Conservation (phyloP, 345 rosid genomes). For the Pistacia vera region DNA sequence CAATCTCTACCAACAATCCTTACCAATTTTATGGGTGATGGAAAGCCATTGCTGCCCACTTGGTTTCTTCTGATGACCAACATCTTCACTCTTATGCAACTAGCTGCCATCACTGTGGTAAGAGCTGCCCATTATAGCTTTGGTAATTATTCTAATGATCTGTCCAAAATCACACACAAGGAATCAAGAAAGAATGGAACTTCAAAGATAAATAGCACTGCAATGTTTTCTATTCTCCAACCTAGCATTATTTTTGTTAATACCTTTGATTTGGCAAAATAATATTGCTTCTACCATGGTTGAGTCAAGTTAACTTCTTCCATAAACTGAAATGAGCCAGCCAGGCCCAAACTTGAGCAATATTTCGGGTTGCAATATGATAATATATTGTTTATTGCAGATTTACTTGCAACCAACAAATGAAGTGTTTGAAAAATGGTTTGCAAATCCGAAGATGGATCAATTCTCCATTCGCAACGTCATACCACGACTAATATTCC, state of each 20-base stretch:
- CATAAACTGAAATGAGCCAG: no score
- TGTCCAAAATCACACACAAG: not conserved
- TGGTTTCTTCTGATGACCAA: conserved; percentile 51
- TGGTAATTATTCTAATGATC: not conserved
- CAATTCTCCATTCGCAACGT: conserved; percentile 46
- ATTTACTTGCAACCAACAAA: conserved; percentile 55
- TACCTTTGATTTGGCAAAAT: no score
- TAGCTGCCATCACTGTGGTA: conserved; percentile 45
- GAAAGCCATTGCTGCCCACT: conserved; percentile 45
- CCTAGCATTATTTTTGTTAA: no score
- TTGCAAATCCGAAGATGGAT: conserved; percentile 40
- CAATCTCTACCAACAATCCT: conserved; percentile 31
- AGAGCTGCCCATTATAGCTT: not conserved
- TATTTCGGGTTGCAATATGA: no score
- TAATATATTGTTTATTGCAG: conserved; percentile 23
- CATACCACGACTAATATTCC: conserved; percentile 37
- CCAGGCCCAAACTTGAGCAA: no score
- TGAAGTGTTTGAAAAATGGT: conserved; percentile 40
- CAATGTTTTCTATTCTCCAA: no score
- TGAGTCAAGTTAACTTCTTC: no score
- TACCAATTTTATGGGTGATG: conserved; percentile 42
- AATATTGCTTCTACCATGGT: no score
- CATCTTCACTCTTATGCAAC: conserved; percentile 45
- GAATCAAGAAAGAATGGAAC: no score
- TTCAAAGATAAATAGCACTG: no score